Base-by-base conservation (phyloP, 2,329 filamentous ascomycete genomes). In the Exserohilum rostratum region DNA sequence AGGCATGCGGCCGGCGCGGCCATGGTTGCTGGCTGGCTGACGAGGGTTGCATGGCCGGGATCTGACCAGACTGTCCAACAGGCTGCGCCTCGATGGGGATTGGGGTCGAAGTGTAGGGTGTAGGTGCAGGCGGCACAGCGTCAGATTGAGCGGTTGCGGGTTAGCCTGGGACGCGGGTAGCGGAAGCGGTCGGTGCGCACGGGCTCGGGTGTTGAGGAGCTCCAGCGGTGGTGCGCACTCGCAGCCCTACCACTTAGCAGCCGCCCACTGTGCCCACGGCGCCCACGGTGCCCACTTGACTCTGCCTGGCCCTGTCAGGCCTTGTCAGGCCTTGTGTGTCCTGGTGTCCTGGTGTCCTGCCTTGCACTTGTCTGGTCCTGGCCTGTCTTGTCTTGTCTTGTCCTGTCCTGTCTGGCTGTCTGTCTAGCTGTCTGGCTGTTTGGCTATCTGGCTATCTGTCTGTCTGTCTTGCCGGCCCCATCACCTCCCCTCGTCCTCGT, bases 161-260 rank as follows among this genome's bases (percentile, higher is more conserved):
- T 44, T 52, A 53, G 49, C 43, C 54, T 52, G 27, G 51, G 40
- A 47, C 35, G 56, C 53, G 61, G 59, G 55, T 58, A 55, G 50
- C 53, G 58, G 61, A 55, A 55, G 50, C 54, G 43, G 49, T 39
- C 50, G 33, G 31, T 39, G 50, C 31, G 40, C 45, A 53, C 35
- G 18, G 46, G 48, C 40, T 17, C 42, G 22, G 22, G 22, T 38
- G 51, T 27, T 33, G 43, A 45, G 13, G 22, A 46, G 38, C 34
- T 50, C 30, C 18, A 44, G 20, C 50, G 40, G n/a, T 10, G 33
- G 43, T 5, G 35, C 43, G 52, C 55, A 53, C 44, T 50, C 38
- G 56, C 61, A 67, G 66, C 66, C 62, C 55, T 66, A 69, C 59
- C 52, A 56, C 27, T 51, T 33, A n/a, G n/a, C 38, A 55, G 6